These are phyloP conservation scores for Xylariales sp. DNA, from an alignment of 2,329 filamentous ascomycete species.

Conservation along the genomic window DNA sequence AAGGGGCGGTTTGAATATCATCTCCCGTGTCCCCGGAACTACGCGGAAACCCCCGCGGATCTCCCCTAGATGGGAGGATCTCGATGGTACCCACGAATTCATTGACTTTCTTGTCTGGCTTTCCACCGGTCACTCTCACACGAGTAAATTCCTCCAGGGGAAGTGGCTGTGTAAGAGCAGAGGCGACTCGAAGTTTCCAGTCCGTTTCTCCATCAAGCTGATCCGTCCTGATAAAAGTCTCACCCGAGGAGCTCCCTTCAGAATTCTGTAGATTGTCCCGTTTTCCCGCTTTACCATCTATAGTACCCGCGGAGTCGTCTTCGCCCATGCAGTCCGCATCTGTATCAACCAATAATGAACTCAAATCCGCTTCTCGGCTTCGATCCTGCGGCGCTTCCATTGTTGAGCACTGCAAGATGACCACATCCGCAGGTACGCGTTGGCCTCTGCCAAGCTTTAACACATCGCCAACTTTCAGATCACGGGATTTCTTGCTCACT, in stretches of 20 bases:
- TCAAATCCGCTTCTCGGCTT: constrained; percentile 50
- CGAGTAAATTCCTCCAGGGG: constrained; percentile 76
- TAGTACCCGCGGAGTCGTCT: constrained; percentile 50
- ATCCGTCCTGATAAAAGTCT: constrained; percentile 97
- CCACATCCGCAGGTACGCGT: constrained; percentile 91
- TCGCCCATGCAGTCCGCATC: constrained; percentile 42
- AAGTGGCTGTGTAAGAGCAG: constrained; percentile 85
- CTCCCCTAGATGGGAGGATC: constrained; percentile 68
- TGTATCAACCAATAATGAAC: constrained; percentile 57
- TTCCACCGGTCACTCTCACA: constrained; percentile 80
- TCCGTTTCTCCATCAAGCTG: constrained; percentile 98
- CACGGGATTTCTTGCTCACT: constrained; percentile 82
- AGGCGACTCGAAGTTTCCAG: constrained; percentile 94
- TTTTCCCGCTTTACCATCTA: constrained; percentile 51
- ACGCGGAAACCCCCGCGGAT: constrained; percentile 59
- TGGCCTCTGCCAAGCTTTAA: constrained; percentile 92
- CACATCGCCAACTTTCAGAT: constrained; percentile 95
- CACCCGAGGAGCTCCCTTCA: constrained; percentile 69
- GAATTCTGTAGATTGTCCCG: constrained; percentile 48
- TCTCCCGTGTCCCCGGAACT: constrained; percentile 51
- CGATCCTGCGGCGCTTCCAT: constrained; percentile 59
- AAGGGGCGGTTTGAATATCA: constrained; percentile 70
- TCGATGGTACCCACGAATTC: constrained; percentile 93
- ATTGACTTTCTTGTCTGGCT: constrained; percentile 93
- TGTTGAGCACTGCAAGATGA: constrained; percentile 85